Evolutionary conservation across 2,329 filamentous ascomycete genomes (phyloP), one percentile per base, ranked within the genome.

Genomic region (Penicillium sp.): DNA sequence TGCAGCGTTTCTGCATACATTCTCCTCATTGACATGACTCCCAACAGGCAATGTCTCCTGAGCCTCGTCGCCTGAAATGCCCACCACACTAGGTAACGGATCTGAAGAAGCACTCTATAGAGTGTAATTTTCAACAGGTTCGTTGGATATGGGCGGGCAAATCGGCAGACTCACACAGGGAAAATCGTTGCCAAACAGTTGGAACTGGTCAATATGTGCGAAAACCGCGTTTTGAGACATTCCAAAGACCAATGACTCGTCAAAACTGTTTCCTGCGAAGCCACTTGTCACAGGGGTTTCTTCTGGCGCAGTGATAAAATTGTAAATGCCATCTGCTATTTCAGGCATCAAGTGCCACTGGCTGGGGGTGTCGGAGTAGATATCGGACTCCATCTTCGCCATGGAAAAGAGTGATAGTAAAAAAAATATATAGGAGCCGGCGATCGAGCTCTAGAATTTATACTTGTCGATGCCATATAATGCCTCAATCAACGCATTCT

Each of bases 1-100:
- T 43, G 49, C 43, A 52, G 49, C 49, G 35, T 52, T 52, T 52
- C 49, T 43, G 38, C 49, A 20, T 43, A 52, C 49, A 43, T 43
- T 28, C 21, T 52, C 49, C 43, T 20, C 35, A 43, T 28, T 18
- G 23, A 52, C 14, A 43, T 52, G 38, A 43, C 35, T 52, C 24
- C 49, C 49, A 23, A 43, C 35, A 52, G 35, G 38, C 38, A 23
- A 52, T 42, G 30, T 26, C 18, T 42, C 38, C 49, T 52, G 49
- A 52, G 24, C 21, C 1, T 52, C 49, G 49, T 24, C 49, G 35
- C 38, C 18, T 52, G 23, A 11, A 52, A 52, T 43, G 23, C 26
- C 49, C 49, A 52, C 49, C 35, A 52, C 49, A 9, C 49, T 43
- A 21, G 23, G 28, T 52, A 30, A 52, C 35, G 23, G 9, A 43